Evolutionary conservation across 441 rosid species (phyloP), one percentile per base, ranked within the genome.

Genomic region (Theobroma grandiflorum): DNA sequence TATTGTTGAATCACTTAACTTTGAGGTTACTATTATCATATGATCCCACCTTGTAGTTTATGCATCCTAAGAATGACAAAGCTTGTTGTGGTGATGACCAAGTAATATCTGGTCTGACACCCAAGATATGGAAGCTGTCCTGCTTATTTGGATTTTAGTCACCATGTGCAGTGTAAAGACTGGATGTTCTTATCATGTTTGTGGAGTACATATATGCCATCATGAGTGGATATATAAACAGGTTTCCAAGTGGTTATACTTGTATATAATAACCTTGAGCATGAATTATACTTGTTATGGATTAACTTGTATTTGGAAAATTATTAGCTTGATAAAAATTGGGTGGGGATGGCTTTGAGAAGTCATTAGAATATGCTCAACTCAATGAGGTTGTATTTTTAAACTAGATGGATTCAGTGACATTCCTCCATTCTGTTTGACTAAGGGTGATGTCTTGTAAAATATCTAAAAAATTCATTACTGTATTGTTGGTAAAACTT

Each of bases 91-190:
- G 37, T 37, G 64, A 55, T 37, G 62, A 53, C 50, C n/a, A 0
- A 37, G 20, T 73, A 73, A 55, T 20, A 20, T 37, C 20, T 10
- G 75, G 76, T 35, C 42, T 55, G 35, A 49, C 37, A 73, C 37
- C 50, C 50, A n/a, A n/a, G 66, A 38, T 37, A 72, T 53, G 63
- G 76, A 53, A 52, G 45, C 35, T 37, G 64, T 14, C 50, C 14
- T 73, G 20, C 65, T 73, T 73, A 73, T 8, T 73, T 73, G 66
- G 77, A 20, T 73, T 55, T 55, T 53, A 72, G 6, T 73, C 64
- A 20, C 50, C n/a, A 12, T 40, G 52, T 57, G 77, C 52, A 2
- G 65, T 57, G 63, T 72, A 40, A 53, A 14, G 20, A 74, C 66
- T 22, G 3, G 66, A 22, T 26, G 38, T 58, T 58, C 18, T 74